Conservation (phyloP, 2,329 filamentous ascomycete species). For the Aspergillus cejpii region DNA sequence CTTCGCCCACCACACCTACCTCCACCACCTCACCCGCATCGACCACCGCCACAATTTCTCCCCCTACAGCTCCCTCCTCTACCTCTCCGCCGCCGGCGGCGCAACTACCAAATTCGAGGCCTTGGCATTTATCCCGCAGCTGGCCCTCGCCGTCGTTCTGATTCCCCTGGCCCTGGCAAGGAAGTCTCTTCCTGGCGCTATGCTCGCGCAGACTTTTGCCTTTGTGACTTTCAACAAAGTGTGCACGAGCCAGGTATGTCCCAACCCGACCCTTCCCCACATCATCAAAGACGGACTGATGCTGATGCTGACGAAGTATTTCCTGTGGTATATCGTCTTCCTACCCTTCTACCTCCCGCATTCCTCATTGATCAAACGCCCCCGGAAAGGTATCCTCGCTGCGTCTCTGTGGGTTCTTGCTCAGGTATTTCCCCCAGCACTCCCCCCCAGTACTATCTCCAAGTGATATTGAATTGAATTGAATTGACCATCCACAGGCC, state of each 20-base stretch:
- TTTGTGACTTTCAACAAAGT: constrained; percentile 99
- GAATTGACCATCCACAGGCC: no score
- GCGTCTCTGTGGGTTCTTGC: constrained; percentile 65
- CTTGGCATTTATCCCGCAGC: constrained; percentile 80
- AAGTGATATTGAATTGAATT: neutral
- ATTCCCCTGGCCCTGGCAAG: constrained; percentile 73
- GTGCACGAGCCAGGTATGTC: constrained; percentile 84
- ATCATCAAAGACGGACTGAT: constrained; percentile 1
- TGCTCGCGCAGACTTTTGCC: constrained; percentile 93
- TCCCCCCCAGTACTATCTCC: neutral
- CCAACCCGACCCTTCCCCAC: neutral
- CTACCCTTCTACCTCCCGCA: constrained; percentile 81
- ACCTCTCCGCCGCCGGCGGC: constrained; percentile 66
- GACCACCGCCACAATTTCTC: constrained; percentile 99
- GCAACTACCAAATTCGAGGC: constrained; percentile 55
- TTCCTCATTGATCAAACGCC: constrained; percentile 62
- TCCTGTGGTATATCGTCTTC: constrained; percentile 95
- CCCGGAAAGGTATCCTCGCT: constrained; percentile 57
- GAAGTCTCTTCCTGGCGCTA: constrained; percentile 69
- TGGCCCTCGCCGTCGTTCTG: constrained; percentile 68
- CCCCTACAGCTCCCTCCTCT: constrained; percentile 86
- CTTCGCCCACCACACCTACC: constrained; percentile 83
- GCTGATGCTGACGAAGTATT: constrained; percentile 59
- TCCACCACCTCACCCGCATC: constrained; percentile 86
- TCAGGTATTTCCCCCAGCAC: constrained; percentile 47